A percentile compares a stretch with the other conserved stretches of the same genome.
Evolutionary conservation across 2,329 filamentous ascomycete genomes (phyloP).

Genomic region (Ceratocystis variospora): DNA sequence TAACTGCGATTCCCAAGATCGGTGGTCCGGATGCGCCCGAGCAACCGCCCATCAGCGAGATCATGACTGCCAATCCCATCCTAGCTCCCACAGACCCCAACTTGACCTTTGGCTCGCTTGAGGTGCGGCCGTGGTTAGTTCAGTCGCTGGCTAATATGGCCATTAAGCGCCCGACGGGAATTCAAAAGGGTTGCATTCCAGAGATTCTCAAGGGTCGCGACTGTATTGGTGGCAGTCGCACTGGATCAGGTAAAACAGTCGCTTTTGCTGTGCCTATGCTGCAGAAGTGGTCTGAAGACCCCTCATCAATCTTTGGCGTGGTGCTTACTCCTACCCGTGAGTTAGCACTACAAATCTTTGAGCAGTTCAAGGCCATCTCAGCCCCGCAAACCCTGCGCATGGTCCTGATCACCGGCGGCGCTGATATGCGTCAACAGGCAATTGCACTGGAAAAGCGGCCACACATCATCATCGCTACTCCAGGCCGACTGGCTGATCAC

Average conservation of each 20-base stretch:
- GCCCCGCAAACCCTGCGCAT: constrained; percentile 77
- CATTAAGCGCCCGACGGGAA: constrained; percentile 77
- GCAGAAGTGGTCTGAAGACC: constrained; percentile 86
- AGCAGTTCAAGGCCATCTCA: constrained; percentile 89
- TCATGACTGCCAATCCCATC: constrained; percentile 27
- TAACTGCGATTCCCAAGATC: constrained; percentile 20
- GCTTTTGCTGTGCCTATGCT: constrained; percentile 91
- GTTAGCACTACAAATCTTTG: constrained; percentile 87
- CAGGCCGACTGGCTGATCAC: constrained; percentile 84
- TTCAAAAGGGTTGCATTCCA: constrained; percentile 86
- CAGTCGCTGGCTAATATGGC: constrained; percentile 62
- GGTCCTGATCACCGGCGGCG: constrained; percentile 78
- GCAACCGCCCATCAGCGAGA: constrained; percentile 14
- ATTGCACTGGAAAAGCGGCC: constrained; percentile 68
- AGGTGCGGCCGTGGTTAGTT: constrained; percentile 76
- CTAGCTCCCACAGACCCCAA: constrained; percentile 42
- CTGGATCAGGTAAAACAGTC: constrained; percentile 93
- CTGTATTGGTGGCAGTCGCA: constrained; percentile 87
- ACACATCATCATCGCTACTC: constrained; percentile 88
- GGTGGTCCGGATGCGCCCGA: constrained; percentile 18
- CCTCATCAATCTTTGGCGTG: constrained; percentile 77
- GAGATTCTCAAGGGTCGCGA: constrained; percentile 83
- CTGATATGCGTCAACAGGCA: constrained; percentile 84
- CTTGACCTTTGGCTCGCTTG: constrained; percentile 56
- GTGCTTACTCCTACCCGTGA: constrained; percentile 84